These are phyloP conservation scores for Thelonectria blattea DNA, from an alignment of 2,329 filamentous ascomycete genomes.

Conservation along the genomic window DNA sequence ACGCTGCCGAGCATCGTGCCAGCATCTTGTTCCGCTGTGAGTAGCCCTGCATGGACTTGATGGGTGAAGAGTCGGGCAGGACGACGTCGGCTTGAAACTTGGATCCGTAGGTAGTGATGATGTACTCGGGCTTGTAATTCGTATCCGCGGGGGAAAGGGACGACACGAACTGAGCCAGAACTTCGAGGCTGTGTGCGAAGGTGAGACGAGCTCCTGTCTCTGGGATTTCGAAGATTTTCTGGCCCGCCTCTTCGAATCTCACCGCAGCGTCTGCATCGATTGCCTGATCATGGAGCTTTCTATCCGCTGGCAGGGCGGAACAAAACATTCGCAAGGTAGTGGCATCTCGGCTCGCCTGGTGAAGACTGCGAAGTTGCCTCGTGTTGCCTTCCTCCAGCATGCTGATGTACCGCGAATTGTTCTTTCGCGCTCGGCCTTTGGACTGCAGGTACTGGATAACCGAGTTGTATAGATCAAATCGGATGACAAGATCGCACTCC, in stretches of 20 bases:
- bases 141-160: constrained; percentile 56
- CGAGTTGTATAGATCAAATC: constrained; percentile 88
- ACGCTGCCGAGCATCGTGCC: constrained; percentile 89
- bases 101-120: constrained; percentile 60
- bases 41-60: constrained; percentile 69
- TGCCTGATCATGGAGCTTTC: constrained; percentile 51
- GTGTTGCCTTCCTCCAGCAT: constrained; percentile 79
- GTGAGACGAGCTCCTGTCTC: constrained; percentile 79
- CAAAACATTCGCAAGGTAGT: constrained; percentile 77
- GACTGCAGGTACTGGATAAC: constrained; percentile 97
- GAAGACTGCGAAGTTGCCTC: constrained; percentile 61
- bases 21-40: constrained; percentile 72
- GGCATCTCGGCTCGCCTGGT: constrained; percentile 67
- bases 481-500: constrained; percentile 69
- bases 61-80: constrained; percentile 75
- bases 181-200: constrained; percentile 73
- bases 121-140: constrained; percentile 60
- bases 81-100: constrained; percentile 79
- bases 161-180: constrained; percentile 76
- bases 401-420: constrained; percentile 79
- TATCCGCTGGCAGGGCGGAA: constrained; percentile 73
- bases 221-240: constrained; percentile 65
- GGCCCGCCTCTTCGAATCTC: constrained; percentile 34
- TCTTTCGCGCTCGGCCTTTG: constrained; percentile 80
- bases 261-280: constrained; percentile 24